Base-by-base conservation (phyloP, 2,329 filamentous ascomycete species). In the Colletotrichum phormii region DNA sequence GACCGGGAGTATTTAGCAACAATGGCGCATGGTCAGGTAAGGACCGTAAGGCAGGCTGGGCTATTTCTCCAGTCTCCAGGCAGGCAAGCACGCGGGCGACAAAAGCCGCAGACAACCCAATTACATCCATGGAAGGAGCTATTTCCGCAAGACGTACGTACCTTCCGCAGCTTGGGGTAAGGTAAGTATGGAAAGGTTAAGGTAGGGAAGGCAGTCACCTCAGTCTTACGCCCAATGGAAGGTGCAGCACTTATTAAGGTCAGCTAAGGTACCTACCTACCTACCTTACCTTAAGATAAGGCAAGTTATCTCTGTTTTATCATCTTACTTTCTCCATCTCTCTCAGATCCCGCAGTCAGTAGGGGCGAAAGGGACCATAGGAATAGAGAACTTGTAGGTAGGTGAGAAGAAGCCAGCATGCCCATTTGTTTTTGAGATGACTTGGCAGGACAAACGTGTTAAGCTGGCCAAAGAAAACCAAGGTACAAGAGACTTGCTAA, bases 51-150 rank as follows among this genome's bases (percentile, higher is more conserved):
- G 63, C n/a, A 51, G 29, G 13, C n/a, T 61, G 58, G 58, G 58
- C 11, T 42, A 18, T 13, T 62, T 37, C 42, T 37, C 42, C 46
- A 53, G 61, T 37, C 42, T 37, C 42, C 29, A 53, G 61, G 61
- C 61, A 63, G 61, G 61, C 61, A 63, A 12, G 29, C 42, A 49
- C 18, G 61, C 31, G 37, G 51, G 60, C 15, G n/a, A 53, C 26
- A 51, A n/a, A 31, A 37, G 49, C 42, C 37, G 24, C 46, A 64
- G 29, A 18, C 49, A 51, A 26, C 46, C 42, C 42, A 49, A 49
- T 49, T n/a, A 49, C 18, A 49, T 49, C 8, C 42, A 49, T 49
- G 42, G 42, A 49, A 22, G 42, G 18, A 22, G 18, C 42, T 7
- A n/a, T 49, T 22, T 49, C 42, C 42, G 7, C 18, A 49, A 49